phyloP scores from a whole-genome alignment of 73 alveolate genomes.

The Paramecium primaurelia region DNA sequence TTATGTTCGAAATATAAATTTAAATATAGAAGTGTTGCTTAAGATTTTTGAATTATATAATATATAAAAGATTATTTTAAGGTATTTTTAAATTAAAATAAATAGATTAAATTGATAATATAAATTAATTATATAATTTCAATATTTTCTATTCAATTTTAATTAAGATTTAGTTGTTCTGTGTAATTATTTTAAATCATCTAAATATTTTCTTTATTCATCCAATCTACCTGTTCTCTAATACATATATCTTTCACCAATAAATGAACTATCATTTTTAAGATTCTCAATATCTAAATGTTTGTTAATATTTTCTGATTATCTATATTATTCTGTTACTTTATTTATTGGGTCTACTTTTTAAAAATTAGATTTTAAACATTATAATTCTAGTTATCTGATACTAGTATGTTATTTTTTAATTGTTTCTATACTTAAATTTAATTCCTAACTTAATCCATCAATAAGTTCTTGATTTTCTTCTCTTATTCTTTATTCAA shows the following conservation, averaged over 20 bases:
- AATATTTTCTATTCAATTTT: neutral
- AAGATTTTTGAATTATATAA: neutral
- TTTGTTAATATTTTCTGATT: neutral
- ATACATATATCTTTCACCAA: neutral
- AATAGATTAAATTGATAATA: too few species aligned
- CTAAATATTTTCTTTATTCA: constrained; percentile 2
- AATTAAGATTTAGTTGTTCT: neutral
- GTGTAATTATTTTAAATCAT: neutral
- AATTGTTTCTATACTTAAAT: neutral
- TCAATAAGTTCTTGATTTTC: neutral
- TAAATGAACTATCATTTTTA: neutral
- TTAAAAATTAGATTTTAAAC: neutral
- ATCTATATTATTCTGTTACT: neutral
- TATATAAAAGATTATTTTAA: too few species aligned
- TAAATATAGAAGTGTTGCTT: constrained; percentile 3
- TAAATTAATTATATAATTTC: neutral
- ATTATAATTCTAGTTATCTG: neutral
- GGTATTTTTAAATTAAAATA: neutral
- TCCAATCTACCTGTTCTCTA: neutral
- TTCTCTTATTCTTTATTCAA: neutral
- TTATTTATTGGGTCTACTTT: neutral
- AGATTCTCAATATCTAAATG: neutral
- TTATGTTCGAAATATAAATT: constrained; percentile 75
- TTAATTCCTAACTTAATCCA: neutral
- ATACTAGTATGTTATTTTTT: neutral